Evolutionary conservation across 2,329 filamentous ascomycete genomes (phyloP).

Genomic region (Diaporthe sp.): DNA sequence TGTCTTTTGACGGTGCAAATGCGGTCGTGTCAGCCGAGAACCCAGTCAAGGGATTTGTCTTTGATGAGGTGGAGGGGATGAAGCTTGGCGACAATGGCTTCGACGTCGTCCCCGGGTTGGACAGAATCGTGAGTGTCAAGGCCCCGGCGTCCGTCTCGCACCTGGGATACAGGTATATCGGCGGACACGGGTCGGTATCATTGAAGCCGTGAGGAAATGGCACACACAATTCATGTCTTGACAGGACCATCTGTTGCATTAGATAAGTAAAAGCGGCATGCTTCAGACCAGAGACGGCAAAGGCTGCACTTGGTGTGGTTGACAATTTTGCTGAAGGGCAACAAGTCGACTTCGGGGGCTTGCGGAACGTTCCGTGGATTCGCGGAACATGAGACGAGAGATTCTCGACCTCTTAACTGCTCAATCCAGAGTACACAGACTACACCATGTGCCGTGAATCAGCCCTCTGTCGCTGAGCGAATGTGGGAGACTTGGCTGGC

Average conservation of each 20-base stretch:
- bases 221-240: background rate
- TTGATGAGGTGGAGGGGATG: conserved; percentile 62
- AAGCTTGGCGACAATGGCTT: conserved; percentile 70
- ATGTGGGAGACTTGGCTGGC: background rate
- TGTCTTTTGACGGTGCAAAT: conserved; percentile 24
- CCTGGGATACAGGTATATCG: conserved; percentile 1
- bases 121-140: conserved; percentile 7
- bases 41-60: conserved; percentile 70
- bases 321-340: background rate
- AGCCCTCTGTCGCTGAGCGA: background rate
- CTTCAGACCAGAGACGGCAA: too few species aligned
- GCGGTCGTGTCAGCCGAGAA: conserved; percentile 54
- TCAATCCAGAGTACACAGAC: background rate
- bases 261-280: background rate
- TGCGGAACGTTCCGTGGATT: too few species aligned
- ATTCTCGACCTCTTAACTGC: background rate
- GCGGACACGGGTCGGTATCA: background rate
- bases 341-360: background rate
- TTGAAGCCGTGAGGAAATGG: background rate
- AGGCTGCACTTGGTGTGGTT: background rate
- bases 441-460: too few species aligned
- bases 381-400: background rate
- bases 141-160: background rate
- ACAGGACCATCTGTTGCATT: background rate
- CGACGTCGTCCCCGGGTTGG: conserved; percentile 66